Percentiles rank a stretch among this genome's conserved stretches.
Evolutionary conservation across 805 yeast species (phyloP).

Genomic region (Barnettozyma californica): DNA sequence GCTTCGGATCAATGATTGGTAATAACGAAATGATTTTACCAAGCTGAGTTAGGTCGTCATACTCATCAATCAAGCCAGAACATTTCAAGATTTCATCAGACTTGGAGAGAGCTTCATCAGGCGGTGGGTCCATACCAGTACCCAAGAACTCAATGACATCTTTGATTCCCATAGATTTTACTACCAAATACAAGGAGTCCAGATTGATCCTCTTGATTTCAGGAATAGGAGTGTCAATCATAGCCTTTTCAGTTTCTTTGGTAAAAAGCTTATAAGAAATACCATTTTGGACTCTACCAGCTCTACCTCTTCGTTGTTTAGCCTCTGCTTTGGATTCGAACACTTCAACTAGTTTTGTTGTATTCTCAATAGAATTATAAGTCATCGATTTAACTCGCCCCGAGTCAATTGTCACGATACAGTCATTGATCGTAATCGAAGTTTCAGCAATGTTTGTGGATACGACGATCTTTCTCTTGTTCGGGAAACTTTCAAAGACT

Average conservation of each 20-base stretch:
- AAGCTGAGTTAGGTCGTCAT: slow-evolving; percentile 56
- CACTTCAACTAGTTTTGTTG: slow-evolving; percentile 66
- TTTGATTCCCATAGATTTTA: slow-evolving; percentile 81
- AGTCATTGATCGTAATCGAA: slow-evolving; percentile 92
- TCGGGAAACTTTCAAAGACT: slow-evolving; percentile 57
- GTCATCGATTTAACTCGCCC: slow-evolving; percentile 80
- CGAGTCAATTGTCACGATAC: slow-evolving; percentile 84
- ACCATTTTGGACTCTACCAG: slow-evolving; percentile 92
- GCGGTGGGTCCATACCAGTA: slow-evolving; percentile 81
- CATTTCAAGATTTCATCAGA: slow-evolving; percentile 47
- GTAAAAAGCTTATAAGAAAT: slow-evolving; percentile 78
- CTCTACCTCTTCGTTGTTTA: slow-evolving; percentile 91
- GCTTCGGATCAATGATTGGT: slow-evolving; percentile 78
- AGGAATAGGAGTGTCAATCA: slow-evolving; percentile 77
- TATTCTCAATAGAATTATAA: slow-evolving; percentile 61
- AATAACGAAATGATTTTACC: slow-evolving; percentile 76
- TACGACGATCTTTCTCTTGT: slow-evolving; percentile 73
- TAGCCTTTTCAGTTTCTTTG: slow-evolving; percentile 46
- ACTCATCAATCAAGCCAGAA: slow-evolving; percentile 62
- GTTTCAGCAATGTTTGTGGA: slow-evolving; percentile 96
- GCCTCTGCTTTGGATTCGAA: slow-evolving; percentile 92
- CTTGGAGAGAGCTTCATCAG: slow-evolving; percentile 31
- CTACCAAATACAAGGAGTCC: slow-evolving; percentile 76
- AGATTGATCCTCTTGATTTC: slow-evolving; percentile 82
- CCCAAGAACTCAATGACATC: slow-evolving; percentile 66